phyloP scores from a whole-genome alignment of 148 eudicot species.

The Chenopodium suecicum region DNA sequence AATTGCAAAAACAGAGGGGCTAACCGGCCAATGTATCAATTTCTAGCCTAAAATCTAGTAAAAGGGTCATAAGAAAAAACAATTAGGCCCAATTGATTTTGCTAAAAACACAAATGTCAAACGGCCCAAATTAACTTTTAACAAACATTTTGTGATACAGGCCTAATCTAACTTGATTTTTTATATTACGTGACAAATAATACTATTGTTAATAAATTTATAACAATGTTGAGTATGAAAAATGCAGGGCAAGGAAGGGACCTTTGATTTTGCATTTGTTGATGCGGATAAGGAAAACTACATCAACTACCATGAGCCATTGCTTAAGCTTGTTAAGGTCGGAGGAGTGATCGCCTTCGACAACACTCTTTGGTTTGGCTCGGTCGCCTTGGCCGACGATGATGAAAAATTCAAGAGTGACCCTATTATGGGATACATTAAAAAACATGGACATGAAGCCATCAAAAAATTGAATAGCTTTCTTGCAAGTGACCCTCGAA shows the following conservation, averaged over 20 bases:
- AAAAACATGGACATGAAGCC: neutral
- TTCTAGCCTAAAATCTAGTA: too few relatives aligned
- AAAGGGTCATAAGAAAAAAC: too few relatives aligned
- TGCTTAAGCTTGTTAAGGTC: slow-evolving; percentile 29
- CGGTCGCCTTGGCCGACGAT: slow-evolving; percentile 31
- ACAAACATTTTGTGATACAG: too few relatives aligned
- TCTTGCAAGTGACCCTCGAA: slow-evolving; percentile 39
- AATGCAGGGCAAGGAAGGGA: slow-evolving; percentile 26
- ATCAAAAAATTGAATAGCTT: slow-evolving; percentile 23
- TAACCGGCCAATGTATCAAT: too few relatives aligned
- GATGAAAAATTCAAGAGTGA: slow-evolving; percentile 1
- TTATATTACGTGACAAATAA: too few relatives aligned
- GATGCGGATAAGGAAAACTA: slow-evolving; percentile 33
- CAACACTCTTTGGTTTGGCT: slow-evolving; percentile 55
- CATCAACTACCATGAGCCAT: slow-evolving; percentile 27
- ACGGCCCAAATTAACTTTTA: too few relatives aligned
- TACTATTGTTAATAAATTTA: too few relatives aligned
- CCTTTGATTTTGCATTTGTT: slow-evolving; percentile 30
- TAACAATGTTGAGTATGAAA: too few relatives aligned
- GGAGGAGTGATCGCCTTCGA: slow-evolving; percentile 36
- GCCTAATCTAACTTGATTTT: too few relatives aligned
- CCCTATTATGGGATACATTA: neutral
- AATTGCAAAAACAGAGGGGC: too few relatives aligned
- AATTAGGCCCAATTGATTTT: too few relatives aligned
- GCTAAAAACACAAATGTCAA: too few relatives aligned